A percentile compares a stretch with the other conserved stretches of the same genome.
These are phyloP conservation scores for Candida anglica DNA, from an alignment of 805 yeast species.

Conservation along the genomic window DNA sequence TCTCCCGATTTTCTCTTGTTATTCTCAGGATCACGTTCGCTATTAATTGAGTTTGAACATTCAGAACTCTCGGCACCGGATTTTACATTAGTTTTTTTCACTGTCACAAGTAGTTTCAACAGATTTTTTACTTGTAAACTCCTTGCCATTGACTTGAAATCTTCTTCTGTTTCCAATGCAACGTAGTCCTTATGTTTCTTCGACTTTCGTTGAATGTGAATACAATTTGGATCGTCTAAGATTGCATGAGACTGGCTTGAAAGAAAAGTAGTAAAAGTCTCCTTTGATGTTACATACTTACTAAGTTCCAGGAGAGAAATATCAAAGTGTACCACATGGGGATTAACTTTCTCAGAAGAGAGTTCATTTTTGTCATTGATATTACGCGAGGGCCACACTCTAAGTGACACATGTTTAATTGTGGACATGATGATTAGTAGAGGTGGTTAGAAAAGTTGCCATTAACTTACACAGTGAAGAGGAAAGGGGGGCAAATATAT, in stretches of 20 bases:
- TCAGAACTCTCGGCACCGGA: not conserved
- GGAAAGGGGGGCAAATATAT: slow-evolving; percentile 4
- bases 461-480: not conserved
- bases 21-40: too few species aligned
- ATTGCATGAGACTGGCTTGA: not conserved
- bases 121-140: slow-evolving; percentile 46
- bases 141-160: slow-evolving; percentile 40
- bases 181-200: slow-evolving; percentile 42
- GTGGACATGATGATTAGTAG: not conserved
- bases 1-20: slow-evolving; percentile 1
- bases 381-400: not conserved
- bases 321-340: not conserved
- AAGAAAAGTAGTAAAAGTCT: slow-evolving; percentile 8
- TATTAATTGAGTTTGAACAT: not conserved
- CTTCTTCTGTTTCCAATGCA: slow-evolving; percentile 31
- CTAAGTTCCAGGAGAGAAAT: slow-evolving; percentile 1
- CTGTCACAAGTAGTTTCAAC: slow-evolving; percentile 30
- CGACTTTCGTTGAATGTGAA: slow-evolving; percentile 35
- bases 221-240: not conserved
- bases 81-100: slow-evolving; percentile 8
- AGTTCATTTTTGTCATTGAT: not conserved
- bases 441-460: not conserved
- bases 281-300: slow-evolving; percentile 8
- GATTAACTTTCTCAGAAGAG: not conserved
- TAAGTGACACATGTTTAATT: slow-evolving; percentile 1